Evolutionary conservation across 495 filamentous ascomycete genomes (phyloP), one percentile per base, ranked within the genome.

Genomic region (Podospora australis): DNA sequence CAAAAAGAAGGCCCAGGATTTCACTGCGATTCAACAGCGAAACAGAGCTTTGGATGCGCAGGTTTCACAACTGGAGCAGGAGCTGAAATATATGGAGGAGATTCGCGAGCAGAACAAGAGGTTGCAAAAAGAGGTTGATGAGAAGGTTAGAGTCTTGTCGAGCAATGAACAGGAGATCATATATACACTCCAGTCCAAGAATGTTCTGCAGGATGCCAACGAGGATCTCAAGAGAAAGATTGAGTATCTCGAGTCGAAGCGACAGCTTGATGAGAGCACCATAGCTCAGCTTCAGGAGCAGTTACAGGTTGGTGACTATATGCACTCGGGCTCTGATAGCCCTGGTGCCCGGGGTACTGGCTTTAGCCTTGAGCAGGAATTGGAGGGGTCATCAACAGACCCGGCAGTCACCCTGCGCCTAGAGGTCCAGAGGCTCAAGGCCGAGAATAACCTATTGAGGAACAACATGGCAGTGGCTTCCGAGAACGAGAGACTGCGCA

Each of bases 1-100:
- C 54, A 79, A 81, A 52, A 80, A 84, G 58, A 89, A 90, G 62
- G 68, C 88, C 17, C 79, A 90, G 59, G 77, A 80, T 26, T 83
- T 64, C 1, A 59, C 63, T 1, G 48, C 39, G 13, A 64, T 66
- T 25, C 60, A 64, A 38, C 58, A 62, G 38, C 50, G 60, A 16
- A 64, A 81, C 52, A 78, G 84, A 52, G 78, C 78, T 6, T 36
- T 67, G 14, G 62, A 67, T 22, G 63, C 59, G 32, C 61, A 68
- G 39, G 57, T 68, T 21, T 41, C 54, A 44, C 61, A 65, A 45
- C 70, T 87, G 34, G 80, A 88, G 64, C 84, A 80, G 61, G 85
- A 89, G 59, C 82, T 87, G 46, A 73, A 79, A 45, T 65, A 70
- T 9, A 71, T 86, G 13, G 79, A 81, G 36, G 72, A 83, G 44